Conservation (phyloP, 2,329 filamentous ascomycete species). For the Talaromyces albobiverticillius region DNA sequence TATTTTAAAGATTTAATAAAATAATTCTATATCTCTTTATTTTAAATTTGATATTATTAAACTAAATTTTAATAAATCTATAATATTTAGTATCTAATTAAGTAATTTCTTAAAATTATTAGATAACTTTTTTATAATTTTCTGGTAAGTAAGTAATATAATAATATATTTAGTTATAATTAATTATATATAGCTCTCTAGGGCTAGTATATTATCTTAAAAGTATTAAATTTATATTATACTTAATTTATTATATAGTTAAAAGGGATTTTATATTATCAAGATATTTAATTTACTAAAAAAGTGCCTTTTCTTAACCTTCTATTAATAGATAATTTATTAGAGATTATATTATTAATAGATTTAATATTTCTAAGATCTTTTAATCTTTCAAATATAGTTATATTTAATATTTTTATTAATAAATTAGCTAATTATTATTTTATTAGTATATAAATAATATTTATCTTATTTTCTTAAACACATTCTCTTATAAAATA, state of each 20-base stretch:
- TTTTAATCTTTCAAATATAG: no score
- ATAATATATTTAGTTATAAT: neutral
- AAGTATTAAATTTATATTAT: neutral
- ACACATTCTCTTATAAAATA: no score
- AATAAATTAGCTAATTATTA: no score
- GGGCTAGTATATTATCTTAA: neutral
- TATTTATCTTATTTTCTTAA: no score
- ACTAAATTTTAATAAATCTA: neutral
- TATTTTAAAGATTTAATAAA: neutral
- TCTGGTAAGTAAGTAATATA: neutral
- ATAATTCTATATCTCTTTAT: neutral
- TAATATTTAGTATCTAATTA: neutral
- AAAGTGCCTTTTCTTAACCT: conserved; percentile 2
- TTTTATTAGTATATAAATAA: no score
- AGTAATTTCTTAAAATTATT: neutral
- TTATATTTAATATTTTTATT: no score
- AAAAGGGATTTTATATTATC: neutral
- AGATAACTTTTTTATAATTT: neutral
- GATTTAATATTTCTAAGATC: no score
- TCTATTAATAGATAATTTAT: neutral
- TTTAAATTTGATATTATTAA: neutral
- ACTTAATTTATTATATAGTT: neutral
- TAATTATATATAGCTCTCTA: neutral
- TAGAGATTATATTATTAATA: neutral
- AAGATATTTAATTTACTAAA: neutral